Evolutionary conservation across 352 stramenopile genomes (phyloP).

Genomic region (Phytopythium montanum): DNA sequence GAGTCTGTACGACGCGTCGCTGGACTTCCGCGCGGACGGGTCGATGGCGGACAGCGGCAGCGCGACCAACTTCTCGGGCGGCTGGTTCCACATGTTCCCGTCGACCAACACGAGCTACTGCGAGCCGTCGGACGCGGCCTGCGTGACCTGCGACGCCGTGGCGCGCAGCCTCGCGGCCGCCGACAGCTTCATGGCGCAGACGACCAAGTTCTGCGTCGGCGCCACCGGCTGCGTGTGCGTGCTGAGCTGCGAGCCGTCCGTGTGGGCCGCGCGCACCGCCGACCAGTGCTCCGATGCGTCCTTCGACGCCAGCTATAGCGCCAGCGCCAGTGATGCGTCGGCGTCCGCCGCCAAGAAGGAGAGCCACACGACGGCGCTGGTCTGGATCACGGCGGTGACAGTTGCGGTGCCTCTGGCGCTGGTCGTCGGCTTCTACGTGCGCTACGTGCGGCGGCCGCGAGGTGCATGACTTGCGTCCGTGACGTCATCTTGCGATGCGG

Average conservation of each 20-base stretch:
- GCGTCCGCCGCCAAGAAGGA: not conserved
- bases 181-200: constrained; percentile 38
- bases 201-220: constrained; percentile 48
- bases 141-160: constrained; percentile 31
- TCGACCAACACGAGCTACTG: constrained; percentile 51
- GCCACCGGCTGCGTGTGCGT: constrained; percentile 44
- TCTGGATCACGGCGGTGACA: constrained; percentile 6
- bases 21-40: constrained; percentile 35
- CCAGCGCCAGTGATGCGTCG: not conserved
- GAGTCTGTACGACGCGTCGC: constrained; percentile 28
- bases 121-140: constrained; percentile 34
- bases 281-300: constrained; percentile 13
- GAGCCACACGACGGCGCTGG: not conserved
- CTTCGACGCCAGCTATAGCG: not conserved
- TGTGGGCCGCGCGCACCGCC: constrained; percentile 17
- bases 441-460: constrained; percentile 22
- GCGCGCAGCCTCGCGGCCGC: constrained; percentile 31
- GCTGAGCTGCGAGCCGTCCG: constrained; percentile 34
- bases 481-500: not conserved
- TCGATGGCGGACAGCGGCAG: constrained; percentile 35
- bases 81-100: constrained; percentile 43
- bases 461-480: constrained; percentile 13
- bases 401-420: constrained; percentile 2
- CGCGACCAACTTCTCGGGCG: constrained; percentile 30
- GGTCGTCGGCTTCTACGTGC: constrained; percentile 7